These are phyloP conservation scores for Colletotrichum musicola DNA, from an alignment of 2,329 filamentous ascomycete species.

Conservation along the genomic window DNA sequence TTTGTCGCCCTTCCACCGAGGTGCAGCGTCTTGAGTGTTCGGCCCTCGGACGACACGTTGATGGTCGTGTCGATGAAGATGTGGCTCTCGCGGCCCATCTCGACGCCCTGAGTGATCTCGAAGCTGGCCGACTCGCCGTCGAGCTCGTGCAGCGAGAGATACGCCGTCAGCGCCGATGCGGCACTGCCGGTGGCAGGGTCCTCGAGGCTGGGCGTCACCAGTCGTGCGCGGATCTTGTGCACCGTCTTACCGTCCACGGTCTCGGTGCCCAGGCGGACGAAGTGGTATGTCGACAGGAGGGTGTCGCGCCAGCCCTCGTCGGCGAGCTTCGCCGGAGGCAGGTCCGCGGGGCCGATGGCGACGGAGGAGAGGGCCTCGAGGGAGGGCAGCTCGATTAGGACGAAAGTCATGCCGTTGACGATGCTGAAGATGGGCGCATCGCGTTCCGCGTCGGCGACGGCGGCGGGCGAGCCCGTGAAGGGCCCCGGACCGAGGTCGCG, in stretches of 20 bases:
- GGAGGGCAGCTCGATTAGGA: conserved; percentile 72
- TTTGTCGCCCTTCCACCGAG: conserved; percentile 31
- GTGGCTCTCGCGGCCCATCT: conserved; percentile 37
- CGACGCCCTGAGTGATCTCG: conserved; percentile 39
- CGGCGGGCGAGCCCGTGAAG: not conserved
- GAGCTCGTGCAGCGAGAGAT: conserved; percentile 61
- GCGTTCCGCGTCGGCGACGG: conserved; percentile 46
- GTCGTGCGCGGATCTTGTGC: conserved; percentile 65
- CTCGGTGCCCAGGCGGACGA: conserved; percentile 51
- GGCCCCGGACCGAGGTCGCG: conserved; percentile 22
- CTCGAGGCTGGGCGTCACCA: conserved; percentile 67
- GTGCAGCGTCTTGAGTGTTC: conserved; percentile 25
- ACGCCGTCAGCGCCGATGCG: conserved; percentile 68
- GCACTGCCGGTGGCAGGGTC: conserved; percentile 75
- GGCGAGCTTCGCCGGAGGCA: conserved; percentile 52
- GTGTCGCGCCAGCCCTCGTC: conserved; percentile 68
- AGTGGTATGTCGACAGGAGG: conserved; percentile 71
- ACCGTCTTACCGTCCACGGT: conserved; percentile 14
- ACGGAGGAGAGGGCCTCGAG: conserved; percentile 68
- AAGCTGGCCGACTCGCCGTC: conserved; percentile 41
- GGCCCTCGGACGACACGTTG: not conserved
- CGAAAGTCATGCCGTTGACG: conserved; percentile 80
- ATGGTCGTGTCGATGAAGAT: conserved; percentile 29
- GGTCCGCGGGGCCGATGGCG: conserved; percentile 48
- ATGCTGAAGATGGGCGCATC: conserved; percentile 69